These are phyloP conservation scores for Poterioochromonas sp. DNA, from an alignment of 352 stramenopile genomes.

Conservation along the genomic window DNA sequence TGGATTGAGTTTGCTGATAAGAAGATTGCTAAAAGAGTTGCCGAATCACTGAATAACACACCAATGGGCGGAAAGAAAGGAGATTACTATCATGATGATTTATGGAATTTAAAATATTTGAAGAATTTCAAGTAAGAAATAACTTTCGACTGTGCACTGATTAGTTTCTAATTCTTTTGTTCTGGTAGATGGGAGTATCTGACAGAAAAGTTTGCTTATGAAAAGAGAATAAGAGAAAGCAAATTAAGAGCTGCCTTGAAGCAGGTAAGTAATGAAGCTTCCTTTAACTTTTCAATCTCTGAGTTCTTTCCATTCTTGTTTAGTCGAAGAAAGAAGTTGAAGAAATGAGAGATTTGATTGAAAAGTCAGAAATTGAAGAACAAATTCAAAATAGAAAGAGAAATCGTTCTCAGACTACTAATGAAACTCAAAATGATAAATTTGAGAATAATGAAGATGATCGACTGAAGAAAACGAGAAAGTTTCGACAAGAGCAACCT, in stretches of 20 bases:
- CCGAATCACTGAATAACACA: constrained; percentile 81
- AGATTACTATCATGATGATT: constrained; percentile 90
- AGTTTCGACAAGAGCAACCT: constrained; percentile 17
- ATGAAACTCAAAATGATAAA: neutral
- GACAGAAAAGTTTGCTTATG: constrained; percentile 91
- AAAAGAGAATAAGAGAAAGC: constrained; percentile 61
- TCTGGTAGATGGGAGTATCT: constrained; percentile 78
- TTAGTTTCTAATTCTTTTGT: neutral
- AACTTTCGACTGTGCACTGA: neutral
- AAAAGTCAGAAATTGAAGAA: constrained; percentile 49
- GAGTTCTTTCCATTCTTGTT: neutral
- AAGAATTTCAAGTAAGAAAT: constrained; percentile 77
- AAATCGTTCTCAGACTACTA: constrained; percentile 2
- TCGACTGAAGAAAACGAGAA: neutral
- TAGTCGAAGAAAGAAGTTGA: constrained; percentile 50
- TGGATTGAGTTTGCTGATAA: constrained; percentile 98
- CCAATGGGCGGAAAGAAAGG: constrained; percentile 82
- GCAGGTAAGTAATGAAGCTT: constrained; percentile 45
- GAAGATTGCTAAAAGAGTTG: constrained; percentile 80
- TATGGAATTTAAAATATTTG: constrained; percentile 99
- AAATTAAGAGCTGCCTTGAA: constrained; percentile 66
- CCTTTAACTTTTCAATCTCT: neutral
- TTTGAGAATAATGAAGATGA: neutral
- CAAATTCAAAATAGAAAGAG: constrained; percentile 27
- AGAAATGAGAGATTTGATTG: constrained; percentile 54